Evolutionary conservation across 2,329 filamentous ascomycete species (phyloP).

Genomic region (Diaporthe caulivora): DNA sequence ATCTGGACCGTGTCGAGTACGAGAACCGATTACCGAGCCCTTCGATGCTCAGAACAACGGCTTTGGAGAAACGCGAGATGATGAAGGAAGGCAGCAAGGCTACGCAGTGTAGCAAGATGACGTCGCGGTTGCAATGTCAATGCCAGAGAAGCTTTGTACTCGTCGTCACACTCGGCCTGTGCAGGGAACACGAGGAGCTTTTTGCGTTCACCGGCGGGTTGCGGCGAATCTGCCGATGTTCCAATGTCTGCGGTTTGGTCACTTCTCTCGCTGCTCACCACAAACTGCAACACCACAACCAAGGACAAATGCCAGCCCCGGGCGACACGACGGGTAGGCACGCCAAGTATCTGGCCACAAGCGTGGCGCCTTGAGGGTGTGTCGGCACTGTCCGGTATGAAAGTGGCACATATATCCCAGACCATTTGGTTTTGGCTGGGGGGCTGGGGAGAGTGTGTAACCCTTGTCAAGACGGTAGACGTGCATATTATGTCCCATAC

Average conservation of each 20-base stretch:
- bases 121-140: neutral
- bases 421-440: too few species aligned
- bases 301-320: neutral
- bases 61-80: neutral
- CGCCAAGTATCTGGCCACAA: neutral
- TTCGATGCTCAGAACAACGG: neutral
- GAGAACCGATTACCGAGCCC: conserved; percentile 9
- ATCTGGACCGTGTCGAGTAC: neutral
- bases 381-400: neutral
- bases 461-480: neutral
- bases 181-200: conserved; percentile 18
- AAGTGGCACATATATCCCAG: neutral
- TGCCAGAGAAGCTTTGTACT: neutral
- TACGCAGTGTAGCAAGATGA: conserved; percentile 14
- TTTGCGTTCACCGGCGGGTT: neutral
- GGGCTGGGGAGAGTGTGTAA: too few species aligned
- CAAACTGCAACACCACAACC: neutral
- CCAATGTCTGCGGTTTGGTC: too few species aligned
- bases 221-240: neutral
- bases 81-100: neutral
- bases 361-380: neutral
- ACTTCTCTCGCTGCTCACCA: neutral
- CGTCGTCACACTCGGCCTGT: neutral
- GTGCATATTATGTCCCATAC: neutral
- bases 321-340: neutral